These are phyloP conservation scores for Cordyceps cateniannulata DNA, from an alignment of 2,329 filamentous ascomycete genomes.

Conservation along the genomic window DNA sequence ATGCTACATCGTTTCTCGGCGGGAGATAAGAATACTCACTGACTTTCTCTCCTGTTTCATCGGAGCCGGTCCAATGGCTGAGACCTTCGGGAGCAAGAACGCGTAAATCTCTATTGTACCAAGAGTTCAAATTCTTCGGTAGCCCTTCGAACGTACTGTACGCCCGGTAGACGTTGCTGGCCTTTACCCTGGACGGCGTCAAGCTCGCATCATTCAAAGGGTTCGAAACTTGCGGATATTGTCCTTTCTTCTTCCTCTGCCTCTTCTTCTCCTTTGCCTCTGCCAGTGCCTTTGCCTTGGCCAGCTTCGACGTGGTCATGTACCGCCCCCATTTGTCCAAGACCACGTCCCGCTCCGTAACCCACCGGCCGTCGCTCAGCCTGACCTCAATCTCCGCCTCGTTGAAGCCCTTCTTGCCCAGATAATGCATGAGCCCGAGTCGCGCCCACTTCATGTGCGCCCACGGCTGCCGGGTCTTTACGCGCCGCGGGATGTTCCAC, in stretches of 20 bases:
- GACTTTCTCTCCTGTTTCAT: constrained; percentile 18
- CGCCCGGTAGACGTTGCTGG: constrained; percentile 22
- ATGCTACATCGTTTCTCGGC: neutral
- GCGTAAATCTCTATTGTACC: constrained; percentile 22
- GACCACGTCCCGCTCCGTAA: constrained; percentile 18
- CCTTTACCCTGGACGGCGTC: constrained; percentile 16
- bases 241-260: constrained; percentile 8
- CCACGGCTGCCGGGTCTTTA: constrained; percentile 15
- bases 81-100: constrained; percentile 23
- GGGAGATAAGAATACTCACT: constrained; percentile 11
- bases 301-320: constrained; percentile 17
- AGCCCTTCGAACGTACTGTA: constrained; percentile 23
- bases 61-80: constrained; percentile 20
- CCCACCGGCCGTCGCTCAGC: constrained; percentile 19
- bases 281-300: constrained; percentile 3
- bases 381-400: constrained; percentile 20
- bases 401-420: constrained; percentile 21
- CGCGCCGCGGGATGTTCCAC: constrained; percentile 19
- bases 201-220: neutral
- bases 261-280: constrained; percentile 1
- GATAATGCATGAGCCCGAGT: constrained; percentile 19
- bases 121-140: constrained; percentile 18
- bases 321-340: constrained; percentile 19
- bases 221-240: neutral
- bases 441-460: constrained; percentile 19